phyloP scores from a whole-genome alignment of 2,329 filamentous ascomycete genomes.

The Ascochyta viciae-villosae region DNA sequence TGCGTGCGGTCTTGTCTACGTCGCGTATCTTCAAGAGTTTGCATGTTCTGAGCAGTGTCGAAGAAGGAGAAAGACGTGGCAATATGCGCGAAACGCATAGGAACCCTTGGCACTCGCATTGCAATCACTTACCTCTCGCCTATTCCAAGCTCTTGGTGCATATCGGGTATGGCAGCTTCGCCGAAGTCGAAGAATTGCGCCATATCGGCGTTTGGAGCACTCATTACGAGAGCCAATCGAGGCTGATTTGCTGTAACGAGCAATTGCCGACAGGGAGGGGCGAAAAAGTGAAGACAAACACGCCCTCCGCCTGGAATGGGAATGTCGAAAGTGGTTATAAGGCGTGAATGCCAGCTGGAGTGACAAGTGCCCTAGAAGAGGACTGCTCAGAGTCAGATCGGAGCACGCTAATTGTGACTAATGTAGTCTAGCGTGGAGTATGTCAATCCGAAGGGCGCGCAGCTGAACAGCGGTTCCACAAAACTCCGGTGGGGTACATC shows the following conservation, averaged over 20 bases:
- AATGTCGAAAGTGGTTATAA: slow-evolving; percentile 25
- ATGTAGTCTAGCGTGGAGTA: slow-evolving; percentile 3
- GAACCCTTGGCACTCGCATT: too few species aligned
- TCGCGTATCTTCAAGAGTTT: neutral
- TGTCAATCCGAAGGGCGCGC: slow-evolving; percentile 20
- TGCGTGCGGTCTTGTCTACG: neutral
- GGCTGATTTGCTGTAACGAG: slow-evolving; percentile 1
- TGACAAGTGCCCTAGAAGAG: slow-evolving; percentile 14
- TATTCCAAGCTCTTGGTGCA: slow-evolving; percentile 19
- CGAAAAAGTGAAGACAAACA: slow-evolving; percentile 19
- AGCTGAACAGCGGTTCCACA: slow-evolving; percentile 7
- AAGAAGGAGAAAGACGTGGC: neutral
- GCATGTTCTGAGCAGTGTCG: neutral
- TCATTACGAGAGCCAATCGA: slow-evolving; percentile 28
- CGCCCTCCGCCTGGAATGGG: slow-evolving; percentile 21
- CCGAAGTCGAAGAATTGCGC: slow-evolving; percentile 50
- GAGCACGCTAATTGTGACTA: slow-evolving; percentile 8
- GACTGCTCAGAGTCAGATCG: slow-evolving; percentile 18
- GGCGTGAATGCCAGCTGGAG: slow-evolving; percentile 27
- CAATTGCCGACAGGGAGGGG: neutral
- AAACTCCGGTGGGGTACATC: slow-evolving; percentile 13
- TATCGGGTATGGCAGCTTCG: slow-evolving; percentile 45
- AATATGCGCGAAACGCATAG: neutral
- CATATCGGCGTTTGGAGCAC: slow-evolving; percentile 42
- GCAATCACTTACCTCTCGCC: slow-evolving; percentile 23